These are phyloP conservation scores for Globisporangium middletonii DNA, from an alignment of 352 stramenopile species.

Conservation along the genomic window DNA sequence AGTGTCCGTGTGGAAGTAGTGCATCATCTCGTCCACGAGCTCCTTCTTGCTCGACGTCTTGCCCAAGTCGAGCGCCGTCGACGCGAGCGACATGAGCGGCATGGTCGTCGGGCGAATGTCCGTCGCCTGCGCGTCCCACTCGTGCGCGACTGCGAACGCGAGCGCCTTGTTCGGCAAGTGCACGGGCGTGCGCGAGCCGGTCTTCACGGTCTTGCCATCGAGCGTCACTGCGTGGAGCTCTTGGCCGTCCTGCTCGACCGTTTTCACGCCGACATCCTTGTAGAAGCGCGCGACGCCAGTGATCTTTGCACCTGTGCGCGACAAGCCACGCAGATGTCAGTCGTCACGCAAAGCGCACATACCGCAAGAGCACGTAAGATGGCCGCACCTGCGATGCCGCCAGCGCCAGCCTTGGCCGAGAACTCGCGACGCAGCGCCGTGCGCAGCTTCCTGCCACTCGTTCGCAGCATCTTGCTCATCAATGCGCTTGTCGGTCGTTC, in stretches of 20 bases:
- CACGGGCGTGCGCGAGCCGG: slow-evolving; percentile 51
- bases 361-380: not conserved
- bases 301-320: slow-evolving; percentile 59
- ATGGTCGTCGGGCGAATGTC: slow-evolving; percentile 78
- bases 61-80: slow-evolving; percentile 67
- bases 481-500: not conserved
- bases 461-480: slow-evolving; percentile 22
- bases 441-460: slow-evolving; percentile 17
- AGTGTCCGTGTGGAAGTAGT: slow-evolving; percentile 86
- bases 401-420: slow-evolving; percentile 39
- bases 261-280: slow-evolving; percentile 66
- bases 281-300: slow-evolving; percentile 78
- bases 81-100: slow-evolving; percentile 85
- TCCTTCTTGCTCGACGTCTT: slow-evolving; percentile 49
- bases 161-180: slow-evolving; percentile 57
- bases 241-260: slow-evolving; percentile 25
- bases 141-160: slow-evolving; percentile 67
- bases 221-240: slow-evolving; percentile 63
- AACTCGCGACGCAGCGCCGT: slow-evolving; percentile 26
- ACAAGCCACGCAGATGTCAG: not conserved
- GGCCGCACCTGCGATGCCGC: slow-evolving; percentile 30
- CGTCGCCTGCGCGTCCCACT: slow-evolving; percentile 77
- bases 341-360: not conserved
- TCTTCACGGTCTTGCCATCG: slow-evolving; percentile 82
- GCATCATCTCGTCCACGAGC: slow-evolving; percentile 74